Percentiles rank a stretch among this genome's conserved stretches.
Evolutionary conservation across 805 yeast species (phyloP).

Genomic region (Limtongozyma cylindracea): DNA sequence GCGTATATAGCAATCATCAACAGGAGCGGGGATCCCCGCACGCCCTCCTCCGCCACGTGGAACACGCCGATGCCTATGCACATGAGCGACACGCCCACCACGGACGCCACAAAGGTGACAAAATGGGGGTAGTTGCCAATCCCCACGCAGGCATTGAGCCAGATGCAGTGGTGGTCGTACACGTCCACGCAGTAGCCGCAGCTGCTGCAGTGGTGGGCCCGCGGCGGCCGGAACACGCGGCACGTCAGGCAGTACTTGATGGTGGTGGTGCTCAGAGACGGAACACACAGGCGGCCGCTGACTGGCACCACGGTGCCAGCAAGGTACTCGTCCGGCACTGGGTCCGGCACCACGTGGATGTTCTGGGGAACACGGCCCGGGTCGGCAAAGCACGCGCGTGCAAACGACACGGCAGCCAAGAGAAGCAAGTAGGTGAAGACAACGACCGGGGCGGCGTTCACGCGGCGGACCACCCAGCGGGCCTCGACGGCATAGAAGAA

Average conservation of each 20-base stretch:
- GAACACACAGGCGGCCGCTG: too few species aligned
- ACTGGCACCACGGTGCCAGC: conserved; percentile 5
- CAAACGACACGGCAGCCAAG: conserved; percentile 17
- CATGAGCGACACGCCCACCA: conserved; percentile 4
- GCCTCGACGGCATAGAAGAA: conserved; percentile 22
- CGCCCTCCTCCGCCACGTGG: conserved; percentile 4
- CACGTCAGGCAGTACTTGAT: conserved; percentile 30
- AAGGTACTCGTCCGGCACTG: conserved; percentile 29
- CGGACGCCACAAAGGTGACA: conserved; percentile 8
- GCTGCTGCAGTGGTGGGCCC: conserved; percentile 39
- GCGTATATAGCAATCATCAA: conserved; percentile 27
- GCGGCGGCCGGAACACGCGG: conserved; percentile 46
- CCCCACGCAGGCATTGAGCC: conserved; percentile 24
- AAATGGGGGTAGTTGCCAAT: conserved; percentile 11
- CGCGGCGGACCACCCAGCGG: conserved; percentile 26
- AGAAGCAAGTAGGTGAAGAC: conserved; percentile 34
- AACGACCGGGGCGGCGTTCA: conserved; percentile 29
- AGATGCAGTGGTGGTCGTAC: conserved; percentile 53
- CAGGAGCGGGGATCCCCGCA: conserved; percentile 8
- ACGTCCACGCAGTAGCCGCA: conserved; percentile 40
- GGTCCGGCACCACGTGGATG: conserved; percentile 30
- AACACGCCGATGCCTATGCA: conserved; percentile 1
- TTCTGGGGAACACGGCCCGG: conserved; percentile 53
- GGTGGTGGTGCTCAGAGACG: conserved; percentile 15
- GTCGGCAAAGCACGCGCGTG: conserved; percentile 31